phyloP scores from a whole-genome alignment of 352 stramenopile species.

The Phytophthora agathidicida region DNA sequence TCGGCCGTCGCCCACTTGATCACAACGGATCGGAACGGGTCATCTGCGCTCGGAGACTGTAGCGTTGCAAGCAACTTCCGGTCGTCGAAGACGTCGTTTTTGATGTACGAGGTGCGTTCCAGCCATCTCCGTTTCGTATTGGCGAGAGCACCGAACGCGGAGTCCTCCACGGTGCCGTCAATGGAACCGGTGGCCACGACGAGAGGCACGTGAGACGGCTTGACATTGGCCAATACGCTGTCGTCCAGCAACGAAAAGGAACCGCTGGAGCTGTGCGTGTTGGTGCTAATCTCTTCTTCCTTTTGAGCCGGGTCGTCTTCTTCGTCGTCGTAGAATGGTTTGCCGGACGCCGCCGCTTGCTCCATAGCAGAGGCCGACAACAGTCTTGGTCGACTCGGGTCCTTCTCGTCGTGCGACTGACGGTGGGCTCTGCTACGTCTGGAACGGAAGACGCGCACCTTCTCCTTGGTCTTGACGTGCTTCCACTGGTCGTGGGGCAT shows the following conservation, averaged over 20 bases:
- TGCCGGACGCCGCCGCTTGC: conserved; percentile 16
- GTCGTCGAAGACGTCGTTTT: conserved; percentile 38
- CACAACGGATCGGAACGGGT: conserved; percentile 48
- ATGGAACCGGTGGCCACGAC: conserved; percentile 36
- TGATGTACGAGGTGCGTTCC: conserved; percentile 39
- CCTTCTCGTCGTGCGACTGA: conserved; percentile 30
- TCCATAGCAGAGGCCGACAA: conserved; percentile 39
- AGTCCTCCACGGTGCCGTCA: conserved; percentile 39
- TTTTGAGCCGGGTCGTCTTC: conserved; percentile 22
- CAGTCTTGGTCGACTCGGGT: conserved; percentile 40
- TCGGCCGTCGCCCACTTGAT: conserved; percentile 43
- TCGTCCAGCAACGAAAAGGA: conserved; percentile 40
- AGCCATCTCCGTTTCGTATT: conserved; percentile 31
- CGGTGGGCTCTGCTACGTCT: conserved; percentile 31
- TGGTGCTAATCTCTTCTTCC: conserved; percentile 17
- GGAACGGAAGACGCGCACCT: conserved; percentile 56
- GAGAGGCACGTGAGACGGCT: conserved; percentile 28
- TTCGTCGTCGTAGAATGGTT: conserved; percentile 28
- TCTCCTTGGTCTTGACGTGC: conserved; percentile 53
- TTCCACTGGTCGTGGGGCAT: conserved; percentile 52
- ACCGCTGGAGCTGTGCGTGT: conserved; percentile 36
- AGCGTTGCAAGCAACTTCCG: conserved; percentile 34
- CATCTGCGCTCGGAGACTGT: conserved; percentile 30
- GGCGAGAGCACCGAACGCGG: conserved; percentile 32
- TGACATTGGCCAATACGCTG: conserved; percentile 24